A percentile compares a stretch with the other conserved stretches of the same genome.
phyloP scores from a whole-genome alignment of 2,329 filamentous ascomycete species.

The Ophiocordyceps camponoti-floridani region DNA sequence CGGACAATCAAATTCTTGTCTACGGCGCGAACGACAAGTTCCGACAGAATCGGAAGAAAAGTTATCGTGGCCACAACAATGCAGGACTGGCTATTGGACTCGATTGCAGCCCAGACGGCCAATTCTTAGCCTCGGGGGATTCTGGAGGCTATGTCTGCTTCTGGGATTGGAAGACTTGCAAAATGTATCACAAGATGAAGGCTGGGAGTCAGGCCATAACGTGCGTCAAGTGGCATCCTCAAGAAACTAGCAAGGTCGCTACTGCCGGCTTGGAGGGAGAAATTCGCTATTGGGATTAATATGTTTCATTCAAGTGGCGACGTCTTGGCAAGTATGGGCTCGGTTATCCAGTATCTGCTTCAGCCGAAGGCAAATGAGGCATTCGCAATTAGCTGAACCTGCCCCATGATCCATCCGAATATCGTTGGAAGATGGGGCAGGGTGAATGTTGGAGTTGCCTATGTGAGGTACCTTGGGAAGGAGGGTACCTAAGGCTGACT shows the following conservation, averaged over 20 bases:
- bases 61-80: slow-evolving; percentile 88
- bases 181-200: slow-evolving; percentile 94
- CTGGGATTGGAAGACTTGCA: slow-evolving; percentile 99
- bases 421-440: no score
- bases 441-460: no score
- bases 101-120: slow-evolving; percentile 74
- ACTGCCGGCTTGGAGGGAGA: slow-evolving; percentile 79
- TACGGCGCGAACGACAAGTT: slow-evolving; percentile 93
- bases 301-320: no score
- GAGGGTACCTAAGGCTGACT: no score
- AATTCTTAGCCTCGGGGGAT: slow-evolving; percentile 78
- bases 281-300: slow-evolving; percentile 84
- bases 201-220: slow-evolving; percentile 69
- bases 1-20: slow-evolving; percentile 92
- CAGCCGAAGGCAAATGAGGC: no score
- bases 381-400: no score
- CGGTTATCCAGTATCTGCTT: no score
- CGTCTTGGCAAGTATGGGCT: no score
- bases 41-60: slow-evolving; percentile 93
- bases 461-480: no score
- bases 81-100: slow-evolving; percentile 87
- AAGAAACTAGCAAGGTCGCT: slow-evolving; percentile 86
- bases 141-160: slow-evolving; percentile 81
- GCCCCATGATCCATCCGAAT: no score
- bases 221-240: slow-evolving; percentile 90